Evolutionary conservation across 2,329 filamentous ascomycete genomes (phyloP), one percentile per base, ranked within the genome.

Genomic region (Fusarium pseudograminearum): DNA sequence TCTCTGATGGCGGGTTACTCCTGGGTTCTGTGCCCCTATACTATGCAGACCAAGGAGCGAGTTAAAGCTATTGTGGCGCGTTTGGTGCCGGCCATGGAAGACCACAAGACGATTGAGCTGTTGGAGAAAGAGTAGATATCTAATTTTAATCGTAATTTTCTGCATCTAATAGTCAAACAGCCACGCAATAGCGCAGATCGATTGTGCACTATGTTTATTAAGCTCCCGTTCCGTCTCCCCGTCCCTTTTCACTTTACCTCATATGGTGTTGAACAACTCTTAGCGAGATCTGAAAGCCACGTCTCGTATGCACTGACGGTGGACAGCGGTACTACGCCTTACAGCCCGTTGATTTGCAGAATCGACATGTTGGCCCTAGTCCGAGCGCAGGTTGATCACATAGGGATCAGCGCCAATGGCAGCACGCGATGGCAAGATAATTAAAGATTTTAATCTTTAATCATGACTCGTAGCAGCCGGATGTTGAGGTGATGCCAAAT

Each of bases 51-150:
- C 11, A 57, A 41, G 44, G 61, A 65, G 22, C 22, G 38, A 18
- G 58, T 65, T 33, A 41, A 34, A 33, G 51, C 61, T 15, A 20
- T 65, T 11, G 51, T 63, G 7, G 40, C 58, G 18, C 50, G 61
- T 6, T 16, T 63, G 28, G 58, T 63, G 18, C 45, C 58, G 16
- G 61, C 61, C 20, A 63, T 65, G 50, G 58, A 57, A 26, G 61
- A 63, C 15, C 61, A 65, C 14, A 63, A 47, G 4, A 38, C 58
- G 2, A 40, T 63, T 3, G 58, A 51, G 15, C 20, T 65, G 6
- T 28, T 38, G 22, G 41, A 65, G 18, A 18, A 16, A 18, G 50
- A 56, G 14, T 55, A 40, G 20, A 40, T 26, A 26, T 40, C 11
- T 51, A 28, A 51, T 40, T 20, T 20, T 28, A 18, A 40, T 51